Percentiles rank a stretch among this genome's conserved stretches.
phyloP scores from a whole-genome alignment of 345 rosid species.

The Populus ilicifolia region DNA sequence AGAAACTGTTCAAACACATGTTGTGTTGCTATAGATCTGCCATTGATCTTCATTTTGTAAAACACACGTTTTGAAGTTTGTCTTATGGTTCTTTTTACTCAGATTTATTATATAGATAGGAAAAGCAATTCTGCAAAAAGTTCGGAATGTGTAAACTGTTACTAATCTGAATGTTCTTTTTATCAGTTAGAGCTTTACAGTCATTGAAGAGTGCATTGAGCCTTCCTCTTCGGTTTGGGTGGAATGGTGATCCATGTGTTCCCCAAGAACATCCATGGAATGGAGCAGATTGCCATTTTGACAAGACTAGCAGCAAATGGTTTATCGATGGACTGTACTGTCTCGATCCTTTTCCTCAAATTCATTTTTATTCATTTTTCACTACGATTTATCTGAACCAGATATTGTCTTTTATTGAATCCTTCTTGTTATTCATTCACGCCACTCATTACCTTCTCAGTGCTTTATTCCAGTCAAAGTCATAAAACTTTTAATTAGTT shows the following conservation, averaged over 20 bases:
- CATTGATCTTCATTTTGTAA: neutral
- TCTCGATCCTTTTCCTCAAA: conserved; percentile 24
- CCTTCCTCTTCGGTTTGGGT: conserved; percentile 89
- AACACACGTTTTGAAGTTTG: neutral
- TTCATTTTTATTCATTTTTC: conserved; percentile 9
- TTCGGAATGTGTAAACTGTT: conserved; percentile 4
- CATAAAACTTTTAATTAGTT: neutral
- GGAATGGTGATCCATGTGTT: conserved; percentile 99
- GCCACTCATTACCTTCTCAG: neutral
- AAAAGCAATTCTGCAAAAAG: conserved; percentile 3
- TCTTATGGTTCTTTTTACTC: neutral
- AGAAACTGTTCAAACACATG: neutral
- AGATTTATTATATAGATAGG: neutral
- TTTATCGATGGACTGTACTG: conserved; percentile 94
- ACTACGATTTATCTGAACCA: neutral
- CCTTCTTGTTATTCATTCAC: neutral
- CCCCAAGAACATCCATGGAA: conserved; percentile 99
- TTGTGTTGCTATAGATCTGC: neutral
- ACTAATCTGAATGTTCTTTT: conserved; percentile 21
- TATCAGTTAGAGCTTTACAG: conserved; percentile 71
- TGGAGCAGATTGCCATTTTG: conserved; percentile 80
- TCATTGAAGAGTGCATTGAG: conserved; percentile 60
- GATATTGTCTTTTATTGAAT: neutral
- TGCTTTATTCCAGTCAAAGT: neutral
- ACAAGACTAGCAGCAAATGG: conserved; percentile 68